Base-by-base conservation (phyloP, 148 eudicot genomes). In the Vaccinium darrowii region DNA sequence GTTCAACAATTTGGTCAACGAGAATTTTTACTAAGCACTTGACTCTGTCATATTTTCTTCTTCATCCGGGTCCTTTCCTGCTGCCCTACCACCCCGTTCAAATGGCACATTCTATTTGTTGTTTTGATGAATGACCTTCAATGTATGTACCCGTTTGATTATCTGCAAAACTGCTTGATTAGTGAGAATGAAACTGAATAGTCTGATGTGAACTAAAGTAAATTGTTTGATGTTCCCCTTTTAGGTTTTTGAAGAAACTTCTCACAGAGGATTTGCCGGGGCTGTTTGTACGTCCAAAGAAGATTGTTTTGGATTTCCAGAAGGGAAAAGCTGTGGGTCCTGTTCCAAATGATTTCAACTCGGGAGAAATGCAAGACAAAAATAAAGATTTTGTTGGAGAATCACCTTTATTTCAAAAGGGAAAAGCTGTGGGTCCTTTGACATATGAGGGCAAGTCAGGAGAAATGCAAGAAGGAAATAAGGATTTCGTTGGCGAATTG, bases 281-380 rank as follows among this genome's bases (percentile, higher is more conserved):
- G 85, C 85, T 97, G 80, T 97, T 97, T 89, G 98, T 97, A 75
- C 98, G 98, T 49, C 99, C 99, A 54, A 95, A 95, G 85, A 97
- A 95, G 89, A 97, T 97, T 83, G 98, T 95, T 85, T 85, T 97
- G 52, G 99, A 97, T 91, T 97, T 97, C 85, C 98, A 95, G 90
- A 93, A 94, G 86, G 98, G 94, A 25, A 82, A 95, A 88, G 94
- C 98, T 71, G 98, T 95, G 50, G 99, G 98, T 78, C 95, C 98
- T 56, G 90, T 94, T 82, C 86, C 93, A 72, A 85, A 73, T 87
- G 90, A 87, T 88, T 84, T 90, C 63, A 92, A 92, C 82, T 85
- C 93, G n/a, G 95, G 88, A 74, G 99, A 90, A 88, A 85, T 87
- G 80, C 94, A 90, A 86, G 98, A 92, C 80, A 92, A 94, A 87